Conservation (phyloP, 345 rosid species). For the Boechera stricta region DNA sequence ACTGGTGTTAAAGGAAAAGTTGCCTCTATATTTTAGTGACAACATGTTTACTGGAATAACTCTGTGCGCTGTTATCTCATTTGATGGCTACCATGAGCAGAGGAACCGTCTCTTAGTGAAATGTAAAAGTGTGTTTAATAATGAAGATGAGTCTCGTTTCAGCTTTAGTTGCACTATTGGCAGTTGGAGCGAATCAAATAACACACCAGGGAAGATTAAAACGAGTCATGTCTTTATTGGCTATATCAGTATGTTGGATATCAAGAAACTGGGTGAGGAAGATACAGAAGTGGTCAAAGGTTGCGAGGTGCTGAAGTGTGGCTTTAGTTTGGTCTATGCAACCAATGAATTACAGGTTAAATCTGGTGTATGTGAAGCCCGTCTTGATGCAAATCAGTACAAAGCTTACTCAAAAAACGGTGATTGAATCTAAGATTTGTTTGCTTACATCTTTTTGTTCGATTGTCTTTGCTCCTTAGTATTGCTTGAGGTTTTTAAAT, state of each 20-base stretch:
- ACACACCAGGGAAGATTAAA: not conserved
- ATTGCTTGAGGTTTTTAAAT: not conserved
- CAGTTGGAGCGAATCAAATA: not conserved
- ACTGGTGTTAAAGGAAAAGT: not conserved
- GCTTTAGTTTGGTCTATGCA: not conserved
- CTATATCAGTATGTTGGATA: not conserved
- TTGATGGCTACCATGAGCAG: not conserved
- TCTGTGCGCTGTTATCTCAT: conserved; percentile 5
- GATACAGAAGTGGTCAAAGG: too few species aligned
- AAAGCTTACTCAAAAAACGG: not conserved
- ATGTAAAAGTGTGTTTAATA: not conserved
- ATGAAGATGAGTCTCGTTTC: not conserved
- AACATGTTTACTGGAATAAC: not conserved
- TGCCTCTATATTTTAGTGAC: not conserved
- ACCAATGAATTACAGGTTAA: not conserved
- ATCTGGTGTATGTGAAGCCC: not conserved
- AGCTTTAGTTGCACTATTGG: not conserved
- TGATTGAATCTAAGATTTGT: not conserved
- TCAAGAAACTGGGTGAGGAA: not conserved
- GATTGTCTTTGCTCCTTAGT: not conserved
- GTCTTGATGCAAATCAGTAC: not conserved
- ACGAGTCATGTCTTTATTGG: not conserved
- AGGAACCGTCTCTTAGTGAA: not conserved
- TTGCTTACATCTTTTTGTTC: not conserved
- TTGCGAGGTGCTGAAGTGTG: not conserved